Conservation (phyloP, 257 asterid genomes). For the Salvia miltiorrhiza region DNA sequence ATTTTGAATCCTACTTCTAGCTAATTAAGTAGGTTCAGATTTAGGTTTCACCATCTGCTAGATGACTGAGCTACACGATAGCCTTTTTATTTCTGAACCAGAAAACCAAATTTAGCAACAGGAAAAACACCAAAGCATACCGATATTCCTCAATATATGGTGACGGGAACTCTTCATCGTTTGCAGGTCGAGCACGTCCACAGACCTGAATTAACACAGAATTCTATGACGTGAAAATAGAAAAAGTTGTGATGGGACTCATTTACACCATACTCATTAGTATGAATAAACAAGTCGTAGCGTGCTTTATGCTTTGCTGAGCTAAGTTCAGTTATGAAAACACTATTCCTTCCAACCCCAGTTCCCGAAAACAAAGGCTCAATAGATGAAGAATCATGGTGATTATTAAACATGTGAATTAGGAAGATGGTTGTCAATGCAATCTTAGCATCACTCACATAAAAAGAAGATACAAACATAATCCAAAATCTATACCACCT, state of each 20-base stretch:
- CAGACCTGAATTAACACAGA: conserved; percentile 55
- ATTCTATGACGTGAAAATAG: background rate
- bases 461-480: background rate
- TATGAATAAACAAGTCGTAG: background rate
- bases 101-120: conserved; percentile 10
- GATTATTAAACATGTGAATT: background rate
- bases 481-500: no score
- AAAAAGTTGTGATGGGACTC: background rate
- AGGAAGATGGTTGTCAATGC: background rate
- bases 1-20: conserved; percentile 2
- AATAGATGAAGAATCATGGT: background rate
- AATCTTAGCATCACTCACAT: background rate
- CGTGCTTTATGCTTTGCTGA: background rate
- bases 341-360: background rate
- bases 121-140: conserved; percentile 34
- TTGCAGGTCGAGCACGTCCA: conserved; percentile 68
- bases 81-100: conserved; percentile 8
- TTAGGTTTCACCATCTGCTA: conserved; percentile 2
- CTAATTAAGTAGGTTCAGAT: background rate
- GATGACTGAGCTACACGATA: background rate
- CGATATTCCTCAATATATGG: conserved; percentile 83
- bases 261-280: background rate
- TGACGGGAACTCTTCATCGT: conserved; percentile 90
- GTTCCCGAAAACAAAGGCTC: background rate
- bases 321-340: background rate